A percentile compares a stretch with the other conserved stretches of the same genome.
Evolutionary conservation across 345 rosid genomes (phyloP).

Genomic region (Dimocarpus longan): DNA sequence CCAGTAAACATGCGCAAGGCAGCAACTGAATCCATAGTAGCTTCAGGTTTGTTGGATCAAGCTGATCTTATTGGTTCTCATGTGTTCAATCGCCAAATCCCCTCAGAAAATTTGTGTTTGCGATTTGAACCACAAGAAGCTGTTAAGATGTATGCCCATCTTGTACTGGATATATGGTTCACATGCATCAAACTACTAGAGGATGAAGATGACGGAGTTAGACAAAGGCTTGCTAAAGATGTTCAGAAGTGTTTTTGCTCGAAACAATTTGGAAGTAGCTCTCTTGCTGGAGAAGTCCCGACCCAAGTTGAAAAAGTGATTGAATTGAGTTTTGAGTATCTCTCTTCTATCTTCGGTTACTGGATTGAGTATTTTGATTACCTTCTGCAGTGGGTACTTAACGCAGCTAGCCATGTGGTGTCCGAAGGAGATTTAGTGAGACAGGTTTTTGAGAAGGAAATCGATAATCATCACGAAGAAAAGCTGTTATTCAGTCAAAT

Average conservation of each 20-base stretch:
- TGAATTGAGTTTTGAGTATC: slow-evolving; percentile 67
- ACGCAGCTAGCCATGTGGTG: slow-evolving; percentile 48
- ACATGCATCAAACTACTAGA: slow-evolving; percentile 77
- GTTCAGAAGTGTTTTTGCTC: slow-evolving; percentile 65
- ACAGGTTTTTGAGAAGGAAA: slow-evolving; percentile 91
- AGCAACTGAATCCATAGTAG: slow-evolving; percentile 78
- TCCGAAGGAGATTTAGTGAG: slow-evolving; percentile 70
- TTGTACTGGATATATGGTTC: slow-evolving; percentile 72
- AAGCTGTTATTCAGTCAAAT: slow-evolving; percentile 78
- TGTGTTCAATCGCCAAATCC: slow-evolving; percentile 38
- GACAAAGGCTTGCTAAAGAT: slow-evolving; percentile 62
- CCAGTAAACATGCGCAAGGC: slow-evolving; percentile 80
- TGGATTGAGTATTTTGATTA: slow-evolving; percentile 69
- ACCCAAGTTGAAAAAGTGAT: slow-evolving; percentile 88
- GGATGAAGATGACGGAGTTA: slow-evolving; percentile 89
- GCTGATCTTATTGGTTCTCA: slow-evolving; percentile 64
- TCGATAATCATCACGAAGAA: slow-evolving; percentile 93
- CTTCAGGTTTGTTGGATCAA: slow-evolving; percentile 85
- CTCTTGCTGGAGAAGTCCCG: slow-evolving; percentile 45
- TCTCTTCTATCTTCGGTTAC: slow-evolving; percentile 71
- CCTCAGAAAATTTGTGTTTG: slow-evolving; percentile 29
- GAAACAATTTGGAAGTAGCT: slow-evolving; percentile 21
- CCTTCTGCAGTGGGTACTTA: slow-evolving; percentile 63
- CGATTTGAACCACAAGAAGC: slow-evolving; percentile 39
- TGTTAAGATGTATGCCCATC: slow-evolving; percentile 50